phyloP scores from a whole-genome alignment of 192 early-diverging fungal genomes.

The Backusella tuberculispora region DNA sequence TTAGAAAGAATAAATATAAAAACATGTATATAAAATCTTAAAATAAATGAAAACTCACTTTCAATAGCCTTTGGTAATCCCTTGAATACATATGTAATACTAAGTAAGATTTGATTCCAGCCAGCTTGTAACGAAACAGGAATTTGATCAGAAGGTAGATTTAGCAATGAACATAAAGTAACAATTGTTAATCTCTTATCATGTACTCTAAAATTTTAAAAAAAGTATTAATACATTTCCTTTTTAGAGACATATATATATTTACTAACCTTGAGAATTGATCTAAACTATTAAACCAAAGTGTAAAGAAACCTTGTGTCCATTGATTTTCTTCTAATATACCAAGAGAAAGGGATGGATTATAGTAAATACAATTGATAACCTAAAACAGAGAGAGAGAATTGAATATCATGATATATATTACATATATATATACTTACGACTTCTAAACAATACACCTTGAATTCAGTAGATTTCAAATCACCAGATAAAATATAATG shows the following conservation, averaged over 20 bases:
- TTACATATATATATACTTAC: slow-evolving; percentile 26
- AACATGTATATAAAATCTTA: neutral
- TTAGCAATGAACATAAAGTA: slow-evolving; percentile 72
- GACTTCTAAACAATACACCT: slow-evolving; percentile 78
- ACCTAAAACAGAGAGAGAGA: slow-evolving; percentile 35
- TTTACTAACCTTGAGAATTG: slow-evolving; percentile 57
- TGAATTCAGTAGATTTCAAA: slow-evolving; percentile 66
- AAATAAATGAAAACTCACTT: slow-evolving; percentile 42
- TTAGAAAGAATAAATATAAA: slow-evolving; percentile 1
- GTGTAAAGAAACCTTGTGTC: slow-evolving; percentile 77
- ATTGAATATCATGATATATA: neutral
- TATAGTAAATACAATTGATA: slow-evolving; percentile 89
- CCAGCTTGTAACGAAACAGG: slow-evolving; percentile 72
- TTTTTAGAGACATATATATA: neutral
- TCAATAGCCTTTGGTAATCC: slow-evolving; percentile 70
- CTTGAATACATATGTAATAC: slow-evolving; percentile 72
- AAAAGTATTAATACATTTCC: neutral
- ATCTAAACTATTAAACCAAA: slow-evolving; percentile 71
- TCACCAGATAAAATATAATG: slow-evolving; percentile 63
- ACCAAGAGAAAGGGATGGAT: slow-evolving; percentile 71
- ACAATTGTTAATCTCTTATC: slow-evolving; percentile 92
- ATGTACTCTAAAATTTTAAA: slow-evolving; percentile 83
- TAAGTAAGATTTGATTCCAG: slow-evolving; percentile 75
- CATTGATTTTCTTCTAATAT: slow-evolving; percentile 78
- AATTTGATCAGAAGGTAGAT: slow-evolving; percentile 70